Evolutionary conservation across 2,329 filamentous ascomycete species (phyloP), one percentile per base, ranked within the genome.

Genomic region (Talaromyces islandicus): DNA sequence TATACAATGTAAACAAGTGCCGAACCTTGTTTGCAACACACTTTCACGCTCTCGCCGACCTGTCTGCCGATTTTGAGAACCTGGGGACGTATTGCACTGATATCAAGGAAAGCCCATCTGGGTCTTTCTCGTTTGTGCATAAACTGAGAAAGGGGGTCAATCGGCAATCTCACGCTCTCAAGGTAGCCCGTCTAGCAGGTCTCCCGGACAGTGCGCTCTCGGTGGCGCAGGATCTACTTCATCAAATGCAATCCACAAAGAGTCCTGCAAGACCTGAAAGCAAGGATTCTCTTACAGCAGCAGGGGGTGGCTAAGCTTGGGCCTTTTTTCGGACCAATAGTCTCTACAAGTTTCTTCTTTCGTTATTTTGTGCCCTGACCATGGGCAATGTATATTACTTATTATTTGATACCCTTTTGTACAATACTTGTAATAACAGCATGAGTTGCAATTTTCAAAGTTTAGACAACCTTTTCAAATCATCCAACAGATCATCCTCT

Each of bases 11-110:
- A 24, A 97, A 94, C 71, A 81, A 82, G 70, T 91, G 89, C 70
- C 85, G 94, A 14, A 87, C 89, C 0, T 80, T 99, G 48, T 99
- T 99, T 73, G 94, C 94, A 0, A 97, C 94, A 17, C 94, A 99
- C 74, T 99, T 97, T 69, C 93, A 99, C 73, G 80, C 77, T 3
- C 79, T 99, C 6, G 88, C 89, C 2, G 92, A 96, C 69, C 84
- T 95, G 78, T 90, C 89, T 0, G 73, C 72, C 7, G 78, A 80
- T 7, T 80, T 85, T 62, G 76, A 82, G 19, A 72, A 77, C 41
- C 77, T 96, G 56, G 88, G 84, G 43, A 85, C 85, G 66, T 97
- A 93, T 73, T 97, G 93, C 73, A 97, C 94, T 0, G 91, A 97
- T 74, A 85, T 99, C 9, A 81, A 87, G 24, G 92, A 97, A 71